Conservation (phyloP, 1,284 basidiomycete genomes). For the Cryptococcus sp. region DNA sequence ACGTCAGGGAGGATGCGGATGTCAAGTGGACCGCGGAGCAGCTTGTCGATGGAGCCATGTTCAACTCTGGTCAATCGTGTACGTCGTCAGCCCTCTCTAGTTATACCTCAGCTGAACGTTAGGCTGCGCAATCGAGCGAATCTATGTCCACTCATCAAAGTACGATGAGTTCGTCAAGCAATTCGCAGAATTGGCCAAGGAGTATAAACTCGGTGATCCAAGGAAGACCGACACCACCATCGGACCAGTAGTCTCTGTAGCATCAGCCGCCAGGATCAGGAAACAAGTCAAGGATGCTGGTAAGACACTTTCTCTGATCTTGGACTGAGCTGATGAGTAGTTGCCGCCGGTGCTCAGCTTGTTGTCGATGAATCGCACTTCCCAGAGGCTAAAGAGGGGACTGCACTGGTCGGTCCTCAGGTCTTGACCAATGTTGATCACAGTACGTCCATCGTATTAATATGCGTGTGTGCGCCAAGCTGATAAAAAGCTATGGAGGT, state of each 20-base stretch:
- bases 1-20: conserved; percentile 81
- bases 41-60: conserved; percentile 91
- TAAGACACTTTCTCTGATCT: conserved; percentile 43
- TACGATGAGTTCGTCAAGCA: conserved; percentile 76
- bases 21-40: conserved; percentile 75
- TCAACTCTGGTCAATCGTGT: conserved; percentile 89
- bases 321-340: conserved; percentile 43
- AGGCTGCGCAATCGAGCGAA: conserved; percentile 59
- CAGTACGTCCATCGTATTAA: conserved; percentile 52
- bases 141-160: conserved; percentile 83
- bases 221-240: conserved; percentile 67
- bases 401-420: conserved; percentile 81
- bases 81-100: conserved; percentile 12
- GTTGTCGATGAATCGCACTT: conserved; percentile 71
- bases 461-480: conserved; percentile 1
- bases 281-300: conserved; percentile 81
- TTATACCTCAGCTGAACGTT: conserved; percentile 1
- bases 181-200: conserved; percentile 70
- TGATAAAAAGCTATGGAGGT: conserved; percentile 70
- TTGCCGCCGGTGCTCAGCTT: conserved; percentile 69
- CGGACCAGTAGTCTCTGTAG: conserved; percentile 84
- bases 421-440: conserved; percentile 85
- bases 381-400: conserved; percentile 63
- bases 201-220: conserved; percentile 82
- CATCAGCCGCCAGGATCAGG: conserved; percentile 74